Percentiles rank a stretch among this genome's conserved stretches.
Conservation (phyloP, 2,329 filamentous ascomycete species). For the Alternaria sp. region DNA sequence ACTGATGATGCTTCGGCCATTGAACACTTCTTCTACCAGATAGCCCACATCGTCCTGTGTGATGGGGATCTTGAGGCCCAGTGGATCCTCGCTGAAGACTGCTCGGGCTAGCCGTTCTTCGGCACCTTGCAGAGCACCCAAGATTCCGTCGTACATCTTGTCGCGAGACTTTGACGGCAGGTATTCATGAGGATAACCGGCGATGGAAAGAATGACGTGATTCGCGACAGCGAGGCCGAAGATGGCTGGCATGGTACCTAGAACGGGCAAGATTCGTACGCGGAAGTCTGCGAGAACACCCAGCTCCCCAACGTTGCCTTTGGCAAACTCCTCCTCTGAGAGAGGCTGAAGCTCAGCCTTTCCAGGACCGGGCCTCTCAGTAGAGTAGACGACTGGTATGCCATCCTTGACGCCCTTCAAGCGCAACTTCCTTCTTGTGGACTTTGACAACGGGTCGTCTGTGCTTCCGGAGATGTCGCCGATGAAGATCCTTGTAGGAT, state of each 20-base stretch:
- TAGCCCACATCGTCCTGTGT: slow-evolving; percentile 85
- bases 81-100: slow-evolving; percentile 61
- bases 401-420: slow-evolving; percentile 79
- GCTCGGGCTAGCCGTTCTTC: slow-evolving; percentile 77
- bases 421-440: slow-evolving; percentile 82
- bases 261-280: slow-evolving; percentile 90
- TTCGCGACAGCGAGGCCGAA: slow-evolving; percentile 94
- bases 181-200: slow-evolving; percentile 87
- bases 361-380: slow-evolving; percentile 86
- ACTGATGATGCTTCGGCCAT: slow-evolving; percentile 81
- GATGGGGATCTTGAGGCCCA: slow-evolving; percentile 81
- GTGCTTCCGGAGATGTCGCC: slow-evolving; percentile 89
- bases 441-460: slow-evolving; percentile 87
- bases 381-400: slow-evolving; percentile 91
- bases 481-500: slow-evolving; percentile 82
- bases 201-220: slow-evolving; percentile 84
- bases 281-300: slow-evolving; percentile 91
- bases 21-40: slow-evolving; percentile 87
- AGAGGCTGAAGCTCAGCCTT: slow-evolving; percentile 91
- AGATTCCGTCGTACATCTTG: slow-evolving; percentile 89
- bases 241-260: slow-evolving; percentile 96
- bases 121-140: slow-evolving; percentile 75
- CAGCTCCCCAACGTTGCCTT: slow-evolving; percentile 85
- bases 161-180: slow-evolving; percentile 81
- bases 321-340: slow-evolving; percentile 84